Percentiles rank a stretch among this genome's conserved stretches.
These are phyloP conservation scores for Brassica rapa DNA, from an alignment of 345 rosid genomes.

Conservation along the genomic window DNA sequence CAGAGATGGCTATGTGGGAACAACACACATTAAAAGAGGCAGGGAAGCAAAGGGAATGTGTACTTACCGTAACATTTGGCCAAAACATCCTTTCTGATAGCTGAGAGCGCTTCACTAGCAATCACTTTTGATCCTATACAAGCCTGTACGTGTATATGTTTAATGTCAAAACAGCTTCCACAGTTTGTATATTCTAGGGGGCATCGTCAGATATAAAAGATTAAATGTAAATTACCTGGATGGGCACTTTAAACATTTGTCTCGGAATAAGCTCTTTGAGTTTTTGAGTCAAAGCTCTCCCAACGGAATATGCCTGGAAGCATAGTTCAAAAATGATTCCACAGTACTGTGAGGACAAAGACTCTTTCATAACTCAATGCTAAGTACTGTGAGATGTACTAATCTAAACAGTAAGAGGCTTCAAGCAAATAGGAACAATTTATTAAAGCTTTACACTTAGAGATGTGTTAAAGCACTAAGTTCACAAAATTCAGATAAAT, in stretches of 20 bases:
- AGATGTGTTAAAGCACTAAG: not conserved
- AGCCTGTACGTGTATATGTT: constrained; percentile 56
- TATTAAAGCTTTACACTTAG: constrained; percentile 12
- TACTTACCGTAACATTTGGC: constrained; percentile 93
- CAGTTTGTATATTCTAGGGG: not conserved
- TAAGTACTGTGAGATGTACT: not conserved
- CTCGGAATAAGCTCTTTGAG: constrained; percentile 97
- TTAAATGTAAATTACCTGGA: constrained; percentile 57
- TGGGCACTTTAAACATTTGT: constrained; percentile 98
- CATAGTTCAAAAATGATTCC: constrained; percentile 19
- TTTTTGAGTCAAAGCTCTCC: constrained; percentile 95
- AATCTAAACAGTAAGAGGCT: not conserved
- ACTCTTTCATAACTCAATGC: not conserved
- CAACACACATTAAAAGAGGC: not conserved
- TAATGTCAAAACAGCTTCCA: not conserved
- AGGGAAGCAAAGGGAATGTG: constrained; percentile 22
- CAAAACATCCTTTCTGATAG: constrained; percentile 95
- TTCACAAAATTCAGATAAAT: not conserved
- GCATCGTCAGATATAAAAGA: not conserved
- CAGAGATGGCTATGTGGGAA: constrained; percentile 1
- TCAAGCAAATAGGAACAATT: not conserved
- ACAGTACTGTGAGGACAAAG: constrained; percentile 7
- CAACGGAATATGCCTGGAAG: constrained; percentile 87
- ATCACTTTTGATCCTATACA: constrained; percentile 96
- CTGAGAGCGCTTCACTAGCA: constrained; percentile 89